phyloP scores from a whole-genome alignment of 805 yeast genomes.

The Ascoidea rubescens region DNA sequence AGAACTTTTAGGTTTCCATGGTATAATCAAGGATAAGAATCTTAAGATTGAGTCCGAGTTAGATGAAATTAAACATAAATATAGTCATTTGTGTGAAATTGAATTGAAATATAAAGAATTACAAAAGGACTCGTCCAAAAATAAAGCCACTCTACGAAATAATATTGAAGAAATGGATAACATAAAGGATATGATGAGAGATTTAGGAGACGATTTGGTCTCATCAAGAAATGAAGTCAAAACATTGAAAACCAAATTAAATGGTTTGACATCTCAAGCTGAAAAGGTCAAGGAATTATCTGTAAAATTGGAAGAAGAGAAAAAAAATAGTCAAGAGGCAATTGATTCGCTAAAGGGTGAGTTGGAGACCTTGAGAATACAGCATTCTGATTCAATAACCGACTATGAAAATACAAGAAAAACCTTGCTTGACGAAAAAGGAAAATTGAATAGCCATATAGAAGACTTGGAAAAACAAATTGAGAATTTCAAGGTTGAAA shows the following conservation, averaged over 20 bases:
- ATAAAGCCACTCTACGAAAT: constrained; percentile 10
- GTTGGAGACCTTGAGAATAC: constrained; percentile 7
- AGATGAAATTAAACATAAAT: constrained; percentile 8
- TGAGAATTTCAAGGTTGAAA: constrained; percentile 10
- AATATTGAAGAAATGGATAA: constrained; percentile 53
- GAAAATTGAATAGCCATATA: constrained; percentile 11
- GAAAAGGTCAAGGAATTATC: constrained; percentile 5
- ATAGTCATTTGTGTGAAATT: neutral
- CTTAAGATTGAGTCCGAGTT: constrained; percentile 4
- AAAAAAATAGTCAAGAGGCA: constrained; percentile 8
- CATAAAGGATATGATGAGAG: constrained; percentile 61
- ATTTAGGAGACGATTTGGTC: constrained; percentile 71
- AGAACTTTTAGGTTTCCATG: constrained; percentile 2
- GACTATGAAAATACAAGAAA: constrained; percentile 18
- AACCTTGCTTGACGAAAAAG: constrained; percentile 15
- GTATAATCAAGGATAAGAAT: constrained; percentile 1
- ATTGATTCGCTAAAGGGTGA: constrained; percentile 8
- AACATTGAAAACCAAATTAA: constrained; percentile 12
- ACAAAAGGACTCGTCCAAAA: constrained; percentile 9
- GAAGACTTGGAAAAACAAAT: constrained; percentile 11
- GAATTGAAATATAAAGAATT: constrained; percentile 12
- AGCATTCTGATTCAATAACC: constrained; percentile 12
- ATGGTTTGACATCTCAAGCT: neutral
- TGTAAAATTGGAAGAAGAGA: constrained; percentile 6
- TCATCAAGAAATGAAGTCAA: constrained; percentile 49